Percentiles rank a stretch among this genome's conserved stretches.
These are phyloP conservation scores for Sistotremastrum niveocremeum DNA, from an alignment of 768 basidiomycete species.

Conservation along the genomic window DNA sequence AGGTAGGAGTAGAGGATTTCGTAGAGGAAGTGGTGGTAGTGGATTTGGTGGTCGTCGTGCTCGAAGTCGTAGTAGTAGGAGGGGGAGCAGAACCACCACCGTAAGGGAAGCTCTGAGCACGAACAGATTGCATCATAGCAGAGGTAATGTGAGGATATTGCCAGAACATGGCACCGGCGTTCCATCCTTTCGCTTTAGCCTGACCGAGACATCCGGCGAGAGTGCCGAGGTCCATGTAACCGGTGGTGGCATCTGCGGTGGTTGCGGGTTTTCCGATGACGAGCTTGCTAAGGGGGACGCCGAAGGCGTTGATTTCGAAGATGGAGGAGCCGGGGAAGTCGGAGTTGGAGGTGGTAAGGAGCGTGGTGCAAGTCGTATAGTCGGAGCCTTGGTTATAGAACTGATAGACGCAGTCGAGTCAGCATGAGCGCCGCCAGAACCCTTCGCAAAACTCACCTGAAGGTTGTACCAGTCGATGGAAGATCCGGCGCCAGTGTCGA, in stretches of 20 bases:
- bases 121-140: not conserved
- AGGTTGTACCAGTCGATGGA: slow-evolving; percentile 8
- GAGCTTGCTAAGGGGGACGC: slow-evolving; percentile 47
- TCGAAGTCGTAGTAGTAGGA: too few relatives aligned
- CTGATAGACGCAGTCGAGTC: not conserved
- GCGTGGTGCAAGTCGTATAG: slow-evolving; percentile 7
- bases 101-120: too few relatives aligned
- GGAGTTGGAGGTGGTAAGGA: slow-evolving; percentile 15
- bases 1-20: slow-evolving; percentile 11
- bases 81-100: too few relatives aligned
- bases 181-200: slow-evolving; percentile 55
- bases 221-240: slow-evolving; percentile 44
- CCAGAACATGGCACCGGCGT: slow-evolving; percentile 22
- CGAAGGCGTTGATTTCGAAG: slow-evolving; percentile 45
- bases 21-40: slow-evolving; percentile 12
- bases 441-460: slow-evolving; percentile 6
- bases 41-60: too few relatives aligned
- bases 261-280: slow-evolving; percentile 66
- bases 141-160: not conserved
- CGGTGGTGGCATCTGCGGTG: slow-evolving; percentile 37
- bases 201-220: slow-evolving; percentile 46
- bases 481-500: slow-evolving; percentile 1
- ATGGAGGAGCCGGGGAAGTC: slow-evolving; percentile 19
- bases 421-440: not conserved
- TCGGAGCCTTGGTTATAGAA: slow-evolving; percentile 3